Evolutionary conservation across 352 stramenopile species (phyloP).

Genomic region (Globisporangium abappressorium): DNA sequence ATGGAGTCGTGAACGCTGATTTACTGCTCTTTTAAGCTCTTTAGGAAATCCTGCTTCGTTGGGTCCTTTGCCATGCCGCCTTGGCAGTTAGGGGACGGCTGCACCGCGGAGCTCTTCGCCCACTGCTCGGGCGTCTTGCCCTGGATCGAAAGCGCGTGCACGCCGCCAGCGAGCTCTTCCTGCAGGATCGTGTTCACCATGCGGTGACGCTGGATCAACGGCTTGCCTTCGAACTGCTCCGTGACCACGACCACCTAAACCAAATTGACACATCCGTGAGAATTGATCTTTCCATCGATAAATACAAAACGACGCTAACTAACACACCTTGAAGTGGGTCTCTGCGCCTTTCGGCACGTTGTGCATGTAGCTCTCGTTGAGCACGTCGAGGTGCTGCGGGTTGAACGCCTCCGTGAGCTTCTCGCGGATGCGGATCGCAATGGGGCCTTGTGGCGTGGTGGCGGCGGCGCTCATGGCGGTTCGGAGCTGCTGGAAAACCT

Average conservation of each 20-base stretch:
- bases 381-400: constrained; percentile 79
- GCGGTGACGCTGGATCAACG: constrained; percentile 88
- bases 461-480: constrained; percentile 33
- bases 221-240: constrained; percentile 86
- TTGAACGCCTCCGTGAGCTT: constrained; percentile 63
- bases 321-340: constrained; percentile 92
- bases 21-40: constrained; percentile 26
- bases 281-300: background rate
- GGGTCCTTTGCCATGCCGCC: constrained; percentile 72
- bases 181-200: constrained; percentile 89
- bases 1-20: background rate
- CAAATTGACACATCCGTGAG: background rate
- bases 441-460: constrained; percentile 29
- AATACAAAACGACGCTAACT: background rate
- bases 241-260: constrained; percentile 88
- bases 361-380: constrained; percentile 96
- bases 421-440: constrained; percentile 57
- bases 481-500: constrained; percentile 12
- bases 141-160: constrained; percentile 95
- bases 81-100: constrained; percentile 66
- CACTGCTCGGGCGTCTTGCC: constrained; percentile 94
- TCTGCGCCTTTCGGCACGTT: constrained; percentile 92
- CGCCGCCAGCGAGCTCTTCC: constrained; percentile 79
- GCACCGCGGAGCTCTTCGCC: constrained; percentile 48
- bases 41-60: constrained; percentile 64